A percentile compares a stretch with the other conserved stretches of the same genome.
Evolutionary conservation across 495 filamentous ascomycete species (phyloP).

Genomic region (Massariosphaeria phaeospora): DNA sequence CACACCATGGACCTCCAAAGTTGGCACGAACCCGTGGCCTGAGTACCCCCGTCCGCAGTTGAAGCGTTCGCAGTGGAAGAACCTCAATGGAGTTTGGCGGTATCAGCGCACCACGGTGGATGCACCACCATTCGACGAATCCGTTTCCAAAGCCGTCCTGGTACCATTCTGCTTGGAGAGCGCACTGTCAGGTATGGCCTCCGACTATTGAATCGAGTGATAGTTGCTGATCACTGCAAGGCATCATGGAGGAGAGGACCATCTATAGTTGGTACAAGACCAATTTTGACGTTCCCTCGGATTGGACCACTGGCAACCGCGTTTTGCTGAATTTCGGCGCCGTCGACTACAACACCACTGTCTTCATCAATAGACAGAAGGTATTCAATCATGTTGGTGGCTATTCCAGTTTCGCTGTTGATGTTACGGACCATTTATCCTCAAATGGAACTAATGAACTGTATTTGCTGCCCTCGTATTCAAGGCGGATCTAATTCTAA

Average conservation of each 20-base stretch:
- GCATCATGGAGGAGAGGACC: slow-evolving; percentile 47
- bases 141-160: slow-evolving; percentile 49
- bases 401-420: slow-evolving; percentile 57
- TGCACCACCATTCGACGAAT: slow-evolving; percentile 43
- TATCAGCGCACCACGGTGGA: slow-evolving; percentile 49
- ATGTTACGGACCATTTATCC: slow-evolving; percentile 51
- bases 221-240: too few species aligned
- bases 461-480: slow-evolving; percentile 32
- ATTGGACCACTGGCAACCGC: slow-evolving; percentile 42
- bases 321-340: slow-evolving; percentile 64
- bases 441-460: slow-evolving; percentile 49
- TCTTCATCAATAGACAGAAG: slow-evolving; percentile 56
- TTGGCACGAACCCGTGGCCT: slow-evolving; percentile 60
- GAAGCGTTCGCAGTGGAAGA: slow-evolving; percentile 55
- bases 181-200: slow-evolving; percentile 44
- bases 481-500: background rate
- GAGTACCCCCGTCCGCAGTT: slow-evolving; percentile 63
- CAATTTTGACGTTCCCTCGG: slow-evolving; percentile 49
- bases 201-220: slow-evolving; percentile 20
- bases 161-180: slow-evolving; percentile 64
- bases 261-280: slow-evolving; percentile 59
- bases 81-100: slow-evolving; percentile 63
- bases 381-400: slow-evolving; percentile 57
- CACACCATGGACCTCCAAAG: slow-evolving; percentile 59
- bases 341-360: slow-evolving; percentile 62